Evolutionary conservation across 2,329 filamentous ascomycete genomes (phyloP).

Genomic region (Fusarium neocosmosporiellum): DNA sequence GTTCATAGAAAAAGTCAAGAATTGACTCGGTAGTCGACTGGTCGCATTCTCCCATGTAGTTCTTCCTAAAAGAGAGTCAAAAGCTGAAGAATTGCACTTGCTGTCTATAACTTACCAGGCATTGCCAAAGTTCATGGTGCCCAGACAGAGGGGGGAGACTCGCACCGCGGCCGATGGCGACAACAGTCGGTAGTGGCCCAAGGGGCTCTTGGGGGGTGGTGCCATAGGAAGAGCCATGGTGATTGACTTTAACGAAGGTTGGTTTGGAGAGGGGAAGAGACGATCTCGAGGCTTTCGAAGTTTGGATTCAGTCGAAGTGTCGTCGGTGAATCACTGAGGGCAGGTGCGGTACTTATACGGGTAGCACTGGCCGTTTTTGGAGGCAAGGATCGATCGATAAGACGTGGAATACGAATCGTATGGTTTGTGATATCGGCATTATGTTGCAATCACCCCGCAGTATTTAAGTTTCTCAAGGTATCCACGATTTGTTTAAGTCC

Average conservation of each 20-base stretch:
- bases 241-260: neutral
- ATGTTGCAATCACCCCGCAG: neutral
- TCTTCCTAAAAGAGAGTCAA: slow-evolving; percentile 52
- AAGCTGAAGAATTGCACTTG: accelerated
- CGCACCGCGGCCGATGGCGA: slow-evolving; percentile 73
- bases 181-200: slow-evolving; percentile 74
- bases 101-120: slow-evolving; percentile 52
- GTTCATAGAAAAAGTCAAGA: slow-evolving; percentile 72
- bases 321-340: neutral
- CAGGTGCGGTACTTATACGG: neutral
- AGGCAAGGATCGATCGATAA: neutral
- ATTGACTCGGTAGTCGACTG: slow-evolving; percentile 71
- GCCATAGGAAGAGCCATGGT: slow-evolving; percentile 50
- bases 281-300: neutral
- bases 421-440: neutral
- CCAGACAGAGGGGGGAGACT: slow-evolving; percentile 75
- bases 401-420: neutral
- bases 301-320: neutral
- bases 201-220: slow-evolving; percentile 66
- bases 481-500: neutral
- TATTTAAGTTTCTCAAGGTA: neutral
- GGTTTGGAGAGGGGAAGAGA: neutral
- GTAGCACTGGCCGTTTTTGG: neutral
- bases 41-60: slow-evolving; percentile 72
- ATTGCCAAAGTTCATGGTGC: slow-evolving; percentile 73